Percentiles rank a stretch among this genome's conserved stretches.
phyloP scores from a whole-genome alignment of 2,329 filamentous ascomycete species.

The Apiospora hydei region DNA sequence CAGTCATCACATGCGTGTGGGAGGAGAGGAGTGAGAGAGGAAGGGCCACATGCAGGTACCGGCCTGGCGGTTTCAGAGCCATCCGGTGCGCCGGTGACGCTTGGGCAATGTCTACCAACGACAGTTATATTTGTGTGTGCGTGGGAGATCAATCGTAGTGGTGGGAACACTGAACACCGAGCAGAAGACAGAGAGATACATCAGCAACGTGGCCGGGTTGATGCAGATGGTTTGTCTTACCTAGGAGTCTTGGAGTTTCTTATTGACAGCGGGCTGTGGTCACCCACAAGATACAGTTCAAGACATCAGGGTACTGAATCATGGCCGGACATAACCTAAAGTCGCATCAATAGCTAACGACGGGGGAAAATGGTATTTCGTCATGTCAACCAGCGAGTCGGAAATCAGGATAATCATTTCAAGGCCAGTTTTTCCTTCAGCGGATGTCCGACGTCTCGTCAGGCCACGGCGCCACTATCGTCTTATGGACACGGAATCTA shows the following conservation, averaged over 20 bases:
- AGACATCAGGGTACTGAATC: constrained; percentile 10
- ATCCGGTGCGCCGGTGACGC: constrained; percentile 7
- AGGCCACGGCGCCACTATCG: neutral
- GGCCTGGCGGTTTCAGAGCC: neutral
- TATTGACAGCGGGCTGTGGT: constrained; percentile 3
- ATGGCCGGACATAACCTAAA: constrained; percentile 2
- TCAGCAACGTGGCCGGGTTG: neutral
- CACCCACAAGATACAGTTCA: neutral
- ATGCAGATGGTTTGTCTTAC: neutral
- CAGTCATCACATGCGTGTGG: neutral
- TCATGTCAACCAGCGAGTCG: neutral
- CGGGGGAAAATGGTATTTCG: neutral
- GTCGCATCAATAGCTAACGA: too few relatives aligned
- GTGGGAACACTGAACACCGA: neutral
- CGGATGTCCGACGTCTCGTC: constrained; percentile 2
- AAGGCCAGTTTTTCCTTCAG: neutral
- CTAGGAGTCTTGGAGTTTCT: neutral
- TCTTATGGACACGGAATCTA: neutral
- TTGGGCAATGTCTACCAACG: neutral
- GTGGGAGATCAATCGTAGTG: neutral
- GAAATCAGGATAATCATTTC: neutral
- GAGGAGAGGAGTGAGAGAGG: neutral
- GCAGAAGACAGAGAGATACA: neutral
- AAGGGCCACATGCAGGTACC: constrained; percentile 3
- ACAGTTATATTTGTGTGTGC: neutral